A percentile compares a stretch with the other conserved stretches of the same genome.
These are phyloP conservation scores for Fusarium sp. DNA, from an alignment of 2,329 filamentous ascomycete species.

Conservation along the genomic window DNA sequence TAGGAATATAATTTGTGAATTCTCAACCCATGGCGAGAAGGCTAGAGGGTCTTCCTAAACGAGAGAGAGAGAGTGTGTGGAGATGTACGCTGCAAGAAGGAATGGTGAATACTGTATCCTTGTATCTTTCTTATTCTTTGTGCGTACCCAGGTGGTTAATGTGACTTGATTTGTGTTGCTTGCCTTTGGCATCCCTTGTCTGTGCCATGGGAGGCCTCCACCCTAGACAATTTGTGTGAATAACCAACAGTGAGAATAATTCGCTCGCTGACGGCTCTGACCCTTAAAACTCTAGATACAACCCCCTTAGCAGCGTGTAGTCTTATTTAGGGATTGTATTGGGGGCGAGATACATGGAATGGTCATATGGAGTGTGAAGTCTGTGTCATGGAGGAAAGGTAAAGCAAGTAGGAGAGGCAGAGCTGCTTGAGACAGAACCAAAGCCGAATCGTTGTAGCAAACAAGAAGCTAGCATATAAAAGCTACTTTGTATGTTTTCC, in stretches of 20 bases:
- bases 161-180: not conserved
- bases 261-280: not conserved
- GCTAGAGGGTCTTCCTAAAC: not conserved
- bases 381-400: not conserved
- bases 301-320: not conserved
- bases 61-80: not conserved
- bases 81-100: not conserved
- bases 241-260: not conserved
- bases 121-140: not conserved
- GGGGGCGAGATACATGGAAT: not conserved
- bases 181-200: not conserved
- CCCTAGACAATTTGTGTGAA: not conserved
- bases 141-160: not conserved
- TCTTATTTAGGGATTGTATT: not conserved
- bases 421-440: not conserved
- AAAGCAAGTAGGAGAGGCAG: not conserved
- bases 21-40: not conserved
- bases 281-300: not conserved
- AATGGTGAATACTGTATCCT: not conserved
- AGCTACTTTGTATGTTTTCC: not conserved
- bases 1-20: not conserved
- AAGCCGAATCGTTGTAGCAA: not conserved
- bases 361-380: not conserved
- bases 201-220: not conserved
- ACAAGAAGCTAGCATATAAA: not conserved